Base-by-base conservation (phyloP, 805 yeast genomes). In the Blastobotrys robertii region DNA sequence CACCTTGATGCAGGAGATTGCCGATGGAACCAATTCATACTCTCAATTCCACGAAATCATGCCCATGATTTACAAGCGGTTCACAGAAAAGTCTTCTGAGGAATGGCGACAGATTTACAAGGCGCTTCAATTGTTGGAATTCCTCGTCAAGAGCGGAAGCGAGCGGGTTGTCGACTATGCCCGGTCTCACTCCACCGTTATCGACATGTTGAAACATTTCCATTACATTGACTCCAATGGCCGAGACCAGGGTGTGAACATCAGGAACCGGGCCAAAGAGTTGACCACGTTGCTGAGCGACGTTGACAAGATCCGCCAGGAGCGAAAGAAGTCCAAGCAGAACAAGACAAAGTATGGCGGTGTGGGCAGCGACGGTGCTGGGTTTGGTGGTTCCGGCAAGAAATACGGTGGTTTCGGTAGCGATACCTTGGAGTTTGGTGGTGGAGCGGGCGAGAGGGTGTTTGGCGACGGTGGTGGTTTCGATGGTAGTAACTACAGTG, bases 41-140 rank as follows among this genome's bases (percentile, higher is more conserved):
- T 46, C 52, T 33, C 50, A 64, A 40, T 65, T 67, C 53, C 69
- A 68, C 48, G 72, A 67, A 44, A 63, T 67, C 48, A 67, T 67
- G 72, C 69, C 71, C 34, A 65, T 67, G 62, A 63, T 67, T 29
- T 67, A 65, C 57, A 64, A 50, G 54, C 74, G 98, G 50, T 92
- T 92, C 67, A 90, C 97, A 5, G 98, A 92, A 62, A 92, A 92
- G 66, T 74, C 92, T 5, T 94, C 97, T 39, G 81, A 78, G 60
- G 97, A 92, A 65, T 92, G 98, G 98, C 78, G 98, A 60, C 98
- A 92, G 63, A 90, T 92, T 51, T 92, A 92, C 68, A 92, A 92
- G 66, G 79, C 96, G 3, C 70, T 92, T 55, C 97, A 88, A 60
- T 72, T 92, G 62, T 73, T 90, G 62, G 98, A 92, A 56, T 92